Evolutionary conservation across 164 flowering plant genomes (phyloP).

Genomic region (Tetrastigma voinierianum): DNA sequence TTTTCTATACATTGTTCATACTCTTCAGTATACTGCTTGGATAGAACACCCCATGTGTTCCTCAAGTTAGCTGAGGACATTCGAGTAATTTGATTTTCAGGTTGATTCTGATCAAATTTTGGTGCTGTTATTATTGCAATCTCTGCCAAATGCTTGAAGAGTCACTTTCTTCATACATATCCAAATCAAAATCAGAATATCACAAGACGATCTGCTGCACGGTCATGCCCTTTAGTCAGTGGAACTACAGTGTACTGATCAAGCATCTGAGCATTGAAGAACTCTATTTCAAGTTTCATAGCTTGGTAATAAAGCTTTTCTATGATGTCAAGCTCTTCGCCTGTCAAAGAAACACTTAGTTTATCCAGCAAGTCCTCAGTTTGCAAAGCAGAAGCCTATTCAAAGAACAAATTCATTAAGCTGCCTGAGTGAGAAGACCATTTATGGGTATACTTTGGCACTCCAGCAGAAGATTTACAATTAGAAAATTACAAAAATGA

Average conservation of each 20-base stretch:
- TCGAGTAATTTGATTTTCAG: slow-evolving; percentile 44
- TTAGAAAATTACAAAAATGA: slow-evolving; percentile 1
- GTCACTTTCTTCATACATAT: slow-evolving; percentile 91
- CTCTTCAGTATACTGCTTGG: slow-evolving; percentile 81
- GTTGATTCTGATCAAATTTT: slow-evolving; percentile 52
- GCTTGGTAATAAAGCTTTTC: slow-evolving; percentile 94
- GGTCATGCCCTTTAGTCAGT: slow-evolving; percentile 49
- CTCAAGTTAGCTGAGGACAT: slow-evolving; percentile 76
- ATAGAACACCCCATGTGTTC: slow-evolving; percentile 75
- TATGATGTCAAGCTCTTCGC: slow-evolving; percentile 89
- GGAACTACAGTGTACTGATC: slow-evolving; percentile 67
- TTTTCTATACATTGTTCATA: slow-evolving; percentile 85
- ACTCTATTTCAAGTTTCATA: slow-evolving; percentile 82
- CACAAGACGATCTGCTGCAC: slow-evolving; percentile 46
- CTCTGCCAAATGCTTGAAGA: slow-evolving; percentile 95
- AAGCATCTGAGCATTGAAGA: slow-evolving; percentile 77
- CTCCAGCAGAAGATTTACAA: slow-evolving; percentile 7
- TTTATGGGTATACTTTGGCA: slow-evolving; percentile 3
- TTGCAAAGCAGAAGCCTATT: slow-evolving; percentile 69
- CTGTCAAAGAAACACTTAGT: slow-evolving; percentile 86
- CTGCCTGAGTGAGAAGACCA: neutral
- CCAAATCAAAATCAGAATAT: slow-evolving; percentile 95
- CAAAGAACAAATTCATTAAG: slow-evolving; percentile 22
- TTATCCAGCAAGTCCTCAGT: slow-evolving; percentile 89
- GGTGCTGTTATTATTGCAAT: slow-evolving; percentile 87